phyloP scores from a whole-genome alignment of 345 rosid species.

The Hibiscus mutabilis region DNA sequence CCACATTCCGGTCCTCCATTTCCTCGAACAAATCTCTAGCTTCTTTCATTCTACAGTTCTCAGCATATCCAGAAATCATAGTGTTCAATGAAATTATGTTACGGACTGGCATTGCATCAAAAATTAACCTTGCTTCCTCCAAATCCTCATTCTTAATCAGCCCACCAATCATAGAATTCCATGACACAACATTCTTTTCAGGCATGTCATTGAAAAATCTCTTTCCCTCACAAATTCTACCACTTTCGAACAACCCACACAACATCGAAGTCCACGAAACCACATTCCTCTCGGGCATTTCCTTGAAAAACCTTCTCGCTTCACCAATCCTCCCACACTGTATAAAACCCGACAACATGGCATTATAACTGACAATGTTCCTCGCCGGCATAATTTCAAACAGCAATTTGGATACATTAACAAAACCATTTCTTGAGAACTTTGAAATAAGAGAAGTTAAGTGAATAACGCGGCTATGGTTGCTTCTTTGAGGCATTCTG shows the following conservation, averaged over 20 bases:
- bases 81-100: constrained; percentile 9
- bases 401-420: constrained; percentile 10
- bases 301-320: no score
- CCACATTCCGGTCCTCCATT: constrained; percentile 45
- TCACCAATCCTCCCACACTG: no score
- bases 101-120: constrained; percentile 5
- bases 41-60: constrained; percentile 8
- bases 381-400: constrained; percentile 18
- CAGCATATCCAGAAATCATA: constrained; percentile 17
- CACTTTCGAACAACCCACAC: no score
- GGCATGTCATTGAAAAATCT: constrained; percentile 2
- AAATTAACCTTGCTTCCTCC: constrained; percentile 12
- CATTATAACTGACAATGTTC: constrained; percentile 13
- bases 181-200: constrained; percentile 8
- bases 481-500: constrained; percentile 6
- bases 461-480: not conserved
- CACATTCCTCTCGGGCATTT: no score
- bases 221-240: no score
- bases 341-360: no score
- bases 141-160: constrained; percentile 7
- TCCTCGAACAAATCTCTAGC: constrained; percentile 46
- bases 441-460: constrained; percentile 2
- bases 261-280: no score
- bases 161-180: constrained; percentile 5
- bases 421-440: constrained; percentile 8